These are phyloP conservation scores for Neofusicoccum parvum DNA, from an alignment of 2,329 filamentous ascomycete genomes.

Conservation along the genomic window DNA sequence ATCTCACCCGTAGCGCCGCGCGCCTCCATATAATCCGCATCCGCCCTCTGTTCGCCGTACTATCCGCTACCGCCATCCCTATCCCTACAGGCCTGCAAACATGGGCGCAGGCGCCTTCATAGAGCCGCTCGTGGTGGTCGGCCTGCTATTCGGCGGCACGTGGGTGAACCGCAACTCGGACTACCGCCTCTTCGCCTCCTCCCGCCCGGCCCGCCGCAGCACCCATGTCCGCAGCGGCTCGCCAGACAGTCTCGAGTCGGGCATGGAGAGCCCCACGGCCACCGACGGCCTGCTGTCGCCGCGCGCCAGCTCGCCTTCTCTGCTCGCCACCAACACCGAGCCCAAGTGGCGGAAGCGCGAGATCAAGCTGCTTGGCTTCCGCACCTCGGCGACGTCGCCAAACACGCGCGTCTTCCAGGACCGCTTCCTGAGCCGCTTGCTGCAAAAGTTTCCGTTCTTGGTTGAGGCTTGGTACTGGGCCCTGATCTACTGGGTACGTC, in stretches of 20 bases:
- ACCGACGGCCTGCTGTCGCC: slow-evolving; percentile 38
- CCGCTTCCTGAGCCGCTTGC: slow-evolving; percentile 63
- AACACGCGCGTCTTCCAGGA: slow-evolving; percentile 64
- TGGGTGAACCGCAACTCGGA: slow-evolving; percentile 60
- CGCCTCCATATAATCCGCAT: no score
- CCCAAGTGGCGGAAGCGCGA: slow-evolving; percentile 54
- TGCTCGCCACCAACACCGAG: slow-evolving; percentile 45
- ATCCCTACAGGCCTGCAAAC: slow-evolving; percentile 9
- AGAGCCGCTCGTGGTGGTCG: slow-evolving; percentile 64
- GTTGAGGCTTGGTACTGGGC: slow-evolving; percentile 79
- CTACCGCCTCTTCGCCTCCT: slow-evolving; percentile 38
- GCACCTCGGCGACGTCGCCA: slow-evolving; percentile 57
- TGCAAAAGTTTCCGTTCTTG: slow-evolving; percentile 70
- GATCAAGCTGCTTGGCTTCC: slow-evolving; percentile 50
- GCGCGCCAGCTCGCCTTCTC: slow-evolving; percentile 43
- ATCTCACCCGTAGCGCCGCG: no score
- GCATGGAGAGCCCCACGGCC: slow-evolving; percentile 38
- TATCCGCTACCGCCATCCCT: background rate
- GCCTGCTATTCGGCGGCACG: slow-evolving; percentile 62
- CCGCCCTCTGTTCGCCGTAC: background rate
- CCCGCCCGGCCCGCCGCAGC: slow-evolving; percentile 26
- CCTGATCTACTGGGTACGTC: slow-evolving; percentile 72
- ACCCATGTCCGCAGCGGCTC: slow-evolving; percentile 36
- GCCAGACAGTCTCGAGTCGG: slow-evolving; percentile 44
- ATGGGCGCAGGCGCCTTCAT: slow-evolving; percentile 62